phyloP scores from a whole-genome alignment of 306 rosid species.

The Gastrolobium bilobum region DNA sequence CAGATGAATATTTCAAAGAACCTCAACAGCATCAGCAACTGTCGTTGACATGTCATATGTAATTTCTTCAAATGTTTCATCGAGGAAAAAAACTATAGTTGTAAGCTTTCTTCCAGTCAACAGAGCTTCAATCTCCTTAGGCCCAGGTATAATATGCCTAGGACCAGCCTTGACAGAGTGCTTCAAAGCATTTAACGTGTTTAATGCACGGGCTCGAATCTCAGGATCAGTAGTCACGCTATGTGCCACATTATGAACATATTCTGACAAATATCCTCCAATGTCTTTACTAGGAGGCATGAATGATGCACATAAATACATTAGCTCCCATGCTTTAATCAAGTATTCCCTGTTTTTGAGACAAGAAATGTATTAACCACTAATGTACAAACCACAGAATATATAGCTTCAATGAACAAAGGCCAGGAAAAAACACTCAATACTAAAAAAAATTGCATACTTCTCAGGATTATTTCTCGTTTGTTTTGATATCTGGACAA shows the following conservation, averaged over 20 bases:
- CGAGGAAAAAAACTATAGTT: slow-evolving; percentile 86
- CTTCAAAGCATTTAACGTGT: slow-evolving; percentile 84
- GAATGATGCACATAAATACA: slow-evolving; percentile 78
- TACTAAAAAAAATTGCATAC: slow-evolving; percentile 48
- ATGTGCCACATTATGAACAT: slow-evolving; percentile 77
- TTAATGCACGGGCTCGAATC: slow-evolving; percentile 70
- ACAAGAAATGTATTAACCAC: slow-evolving; percentile 31
- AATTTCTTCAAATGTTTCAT: slow-evolving; percentile 94
- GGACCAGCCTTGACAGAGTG: slow-evolving; percentile 87
- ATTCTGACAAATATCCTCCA: slow-evolving; percentile 85
- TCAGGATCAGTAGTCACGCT: slow-evolving; percentile 63
- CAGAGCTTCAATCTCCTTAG: slow-evolving; percentile 84
- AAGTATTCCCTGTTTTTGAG: slow-evolving; percentile 67
- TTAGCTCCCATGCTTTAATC: slow-evolving; percentile 88
- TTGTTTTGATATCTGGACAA: slow-evolving; percentile 87
- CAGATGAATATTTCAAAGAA: slow-evolving; percentile 46
- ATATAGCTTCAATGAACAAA: slow-evolving; percentile 14
- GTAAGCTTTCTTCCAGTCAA: slow-evolving; percentile 81
- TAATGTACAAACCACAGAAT: slow-evolving; percentile 18
- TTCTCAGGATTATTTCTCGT: slow-evolving; percentile 86
- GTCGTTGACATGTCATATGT: slow-evolving; percentile 90
- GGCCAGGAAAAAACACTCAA: slow-evolving; percentile 18
- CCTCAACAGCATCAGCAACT: slow-evolving; percentile 95
- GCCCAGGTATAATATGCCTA: slow-evolving; percentile 80
- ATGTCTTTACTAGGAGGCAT: slow-evolving; percentile 96